These are phyloP conservation scores for Glycine soja DNA, from an alignment of 306 rosid species.

Conservation along the genomic window DNA sequence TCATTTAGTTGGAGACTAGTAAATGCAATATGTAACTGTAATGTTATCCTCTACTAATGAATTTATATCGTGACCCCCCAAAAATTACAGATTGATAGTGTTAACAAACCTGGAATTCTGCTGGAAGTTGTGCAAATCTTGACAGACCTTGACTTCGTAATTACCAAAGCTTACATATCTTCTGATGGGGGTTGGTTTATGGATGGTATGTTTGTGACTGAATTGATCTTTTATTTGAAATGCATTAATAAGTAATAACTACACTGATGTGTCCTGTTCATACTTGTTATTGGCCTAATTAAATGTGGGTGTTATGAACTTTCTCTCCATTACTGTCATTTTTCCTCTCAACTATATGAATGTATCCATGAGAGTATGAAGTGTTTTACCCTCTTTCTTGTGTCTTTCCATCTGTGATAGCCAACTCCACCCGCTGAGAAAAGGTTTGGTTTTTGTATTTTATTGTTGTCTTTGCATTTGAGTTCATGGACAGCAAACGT, in stretches of 20 bases:
- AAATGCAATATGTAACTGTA: constrained; percentile 11
- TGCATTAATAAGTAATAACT: constrained; percentile 40
- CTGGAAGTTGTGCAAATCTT: constrained; percentile 82
- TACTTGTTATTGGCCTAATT: constrained; percentile 18
- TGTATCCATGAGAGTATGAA: constrained; percentile 5
- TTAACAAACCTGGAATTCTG: constrained; percentile 88
- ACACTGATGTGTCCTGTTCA: not conserved
- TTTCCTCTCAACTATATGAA: not conserved
- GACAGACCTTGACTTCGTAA: constrained; percentile 79
- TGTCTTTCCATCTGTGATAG: not conserved
- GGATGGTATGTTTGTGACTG: constrained; percentile 68
- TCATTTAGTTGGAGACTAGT: constrained; percentile 28
- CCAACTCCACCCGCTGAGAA: not conserved
- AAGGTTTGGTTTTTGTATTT: not conserved
- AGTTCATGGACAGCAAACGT: constrained; percentile 10
- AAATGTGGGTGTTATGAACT: not conserved
- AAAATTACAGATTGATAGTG: constrained; percentile 69
- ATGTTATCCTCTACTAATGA: constrained; percentile 2
- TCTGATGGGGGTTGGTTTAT: constrained; percentile 94
- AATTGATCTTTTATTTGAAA: constrained; percentile 1
- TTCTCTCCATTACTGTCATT: not conserved
- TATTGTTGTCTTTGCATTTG: not conserved
- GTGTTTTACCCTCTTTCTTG: not conserved
- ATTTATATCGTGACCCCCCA: constrained; percentile 44
- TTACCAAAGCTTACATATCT: constrained; percentile 84